phyloP scores from a whole-genome alignment of 1,139 yeast genomes.

The Saccharomyces uvarum region DNA sequence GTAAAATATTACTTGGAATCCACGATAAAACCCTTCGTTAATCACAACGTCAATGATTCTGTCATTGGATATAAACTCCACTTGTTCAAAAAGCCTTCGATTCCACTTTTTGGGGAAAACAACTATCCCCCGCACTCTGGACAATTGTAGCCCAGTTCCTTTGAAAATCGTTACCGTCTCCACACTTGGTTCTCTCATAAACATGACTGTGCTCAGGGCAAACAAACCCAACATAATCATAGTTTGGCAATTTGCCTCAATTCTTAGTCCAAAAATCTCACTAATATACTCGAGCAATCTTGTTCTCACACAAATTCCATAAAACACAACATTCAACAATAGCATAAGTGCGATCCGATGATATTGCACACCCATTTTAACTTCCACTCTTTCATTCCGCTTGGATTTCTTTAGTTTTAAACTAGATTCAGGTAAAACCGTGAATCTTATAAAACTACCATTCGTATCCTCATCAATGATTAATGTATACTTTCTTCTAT shows the following conservation, averaged over 20 bases:
- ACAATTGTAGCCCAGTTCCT: slow-evolving; percentile 30
- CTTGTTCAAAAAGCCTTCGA: slow-evolving; percentile 10
- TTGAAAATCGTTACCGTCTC: slow-evolving; percentile 27
- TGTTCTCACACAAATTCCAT: neutral
- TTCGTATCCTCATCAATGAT: slow-evolving; percentile 3
- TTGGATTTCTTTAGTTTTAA: slow-evolving; percentile 3
- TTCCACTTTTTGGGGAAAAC: slow-evolving; percentile 16
- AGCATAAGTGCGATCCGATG: neutral
- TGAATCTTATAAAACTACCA: slow-evolving; percentile 6
- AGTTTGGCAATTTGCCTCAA: neutral
- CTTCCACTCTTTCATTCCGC: slow-evolving; percentile 2
- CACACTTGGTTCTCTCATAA: slow-evolving; percentile 18
- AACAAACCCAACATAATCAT: neutral
- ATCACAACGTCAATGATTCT: slow-evolving; percentile 52
- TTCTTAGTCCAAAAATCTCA: neutral
- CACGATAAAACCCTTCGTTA: slow-evolving; percentile 56
- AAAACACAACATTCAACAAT: neutral
- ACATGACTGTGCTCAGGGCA: slow-evolving; percentile 1
- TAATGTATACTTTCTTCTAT: slow-evolving; percentile 6
- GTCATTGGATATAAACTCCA: slow-evolving; percentile 45
- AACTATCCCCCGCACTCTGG: slow-evolving; percentile 18
- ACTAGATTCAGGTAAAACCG: slow-evolving; percentile 8
- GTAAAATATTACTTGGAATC: slow-evolving; percentile 54
- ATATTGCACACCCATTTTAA: neutral
- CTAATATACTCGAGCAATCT: neutral